Percentiles rank a stretch among this genome's conserved stretches.
Conservation (phyloP, 306 rosid species). For the Vigna nakashimae region DNA sequence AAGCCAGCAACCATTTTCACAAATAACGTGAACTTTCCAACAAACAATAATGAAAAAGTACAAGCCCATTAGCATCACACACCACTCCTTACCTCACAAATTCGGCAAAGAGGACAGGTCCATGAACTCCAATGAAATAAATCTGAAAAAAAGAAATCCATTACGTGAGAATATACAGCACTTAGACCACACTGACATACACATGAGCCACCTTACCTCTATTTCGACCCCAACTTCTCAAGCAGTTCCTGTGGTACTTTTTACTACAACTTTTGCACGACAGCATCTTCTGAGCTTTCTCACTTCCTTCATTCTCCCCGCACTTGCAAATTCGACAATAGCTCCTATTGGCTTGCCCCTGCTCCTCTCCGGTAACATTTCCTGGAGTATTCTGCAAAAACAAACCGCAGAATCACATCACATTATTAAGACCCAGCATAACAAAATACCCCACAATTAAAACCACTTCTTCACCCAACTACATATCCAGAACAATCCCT, state of each 20-base stretch:
- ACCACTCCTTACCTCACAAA: conserved; percentile 50
- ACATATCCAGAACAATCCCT: conserved; percentile 4
- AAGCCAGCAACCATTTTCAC: not conserved
- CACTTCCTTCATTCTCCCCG: conserved; percentile 89
- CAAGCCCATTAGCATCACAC: conserved; percentile 12
- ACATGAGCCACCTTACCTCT: conserved; percentile 61
- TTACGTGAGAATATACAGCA: conserved; percentile 26
- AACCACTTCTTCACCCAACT: not conserved
- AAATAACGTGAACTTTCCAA: not conserved
- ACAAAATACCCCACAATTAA: not conserved
- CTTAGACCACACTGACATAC: conserved; percentile 8
- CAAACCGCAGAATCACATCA: not conserved
- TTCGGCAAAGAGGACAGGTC: conserved; percentile 58
- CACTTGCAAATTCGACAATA: conserved; percentile 94
- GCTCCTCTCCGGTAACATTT: conserved; percentile 72
- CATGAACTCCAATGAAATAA: conserved; percentile 62
- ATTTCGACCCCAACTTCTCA: conserved; percentile 90
- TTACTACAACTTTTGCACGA: conserved; percentile 94
- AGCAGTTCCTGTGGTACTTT: conserved; percentile 93
- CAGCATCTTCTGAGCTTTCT: conserved; percentile 88
- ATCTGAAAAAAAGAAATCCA: conserved; percentile 39
- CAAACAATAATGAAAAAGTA: conserved; percentile 16
- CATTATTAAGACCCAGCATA: not conserved
- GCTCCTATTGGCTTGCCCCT: conserved; percentile 73
- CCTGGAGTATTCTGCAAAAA: conserved; percentile 69